Base-by-base conservation (phyloP, 2,329 filamentous ascomycete genomes). In the Xylariaceae sp. region DNA sequence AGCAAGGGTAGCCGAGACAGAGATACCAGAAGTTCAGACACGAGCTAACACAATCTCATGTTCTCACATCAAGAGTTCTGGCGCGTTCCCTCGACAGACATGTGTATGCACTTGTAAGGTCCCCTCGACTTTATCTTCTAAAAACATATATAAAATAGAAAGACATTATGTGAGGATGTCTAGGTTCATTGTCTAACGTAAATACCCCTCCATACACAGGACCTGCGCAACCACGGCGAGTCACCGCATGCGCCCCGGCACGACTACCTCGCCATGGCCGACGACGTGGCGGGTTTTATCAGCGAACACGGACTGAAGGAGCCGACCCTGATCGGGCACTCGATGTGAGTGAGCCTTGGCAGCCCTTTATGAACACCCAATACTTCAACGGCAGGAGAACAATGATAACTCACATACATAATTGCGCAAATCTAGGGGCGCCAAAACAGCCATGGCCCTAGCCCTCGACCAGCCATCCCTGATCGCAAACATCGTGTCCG, bases 171-270 rank as follows among this genome's bases (percentile, higher is more conserved):
- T 29, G 19, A 42, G 19, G 48, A 11, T 11, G 11, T 12, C 11
- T 31, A 2, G 26, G 4, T 6, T 12, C 43, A 12, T 5, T 9
- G 43, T 45, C 50, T 65, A 54, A 61, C 50, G 9, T 11, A 53
- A 31, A 35, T 50, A 59, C 61, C 40, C 19, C 19, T 2, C 56
- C 41, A 37, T 53, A 11, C 26, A 27, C 51, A 91, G 87, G 92
- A 97, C 70, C 80, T 96, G 19, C 84, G 92, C 63, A 97, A 97
- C 68, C 92, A 97, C 74, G 92, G 92, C 65, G 87, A 95, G 40
- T 95, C 90, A 1, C 88, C 90, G 1, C 91, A 96, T 71, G 71
- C 84, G 50, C 73, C 77, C 0, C 76, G 76, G 1, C 94, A 97
- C 71, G 86, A 92, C 73, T 97, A 97, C 71, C 70, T 73, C 1